A percentile compares a stretch with the other conserved stretches of the same genome.
Evolutionary conservation across 2,329 filamentous ascomycete species (phyloP).

Genomic region (Lithohypha guttulata): DNA sequence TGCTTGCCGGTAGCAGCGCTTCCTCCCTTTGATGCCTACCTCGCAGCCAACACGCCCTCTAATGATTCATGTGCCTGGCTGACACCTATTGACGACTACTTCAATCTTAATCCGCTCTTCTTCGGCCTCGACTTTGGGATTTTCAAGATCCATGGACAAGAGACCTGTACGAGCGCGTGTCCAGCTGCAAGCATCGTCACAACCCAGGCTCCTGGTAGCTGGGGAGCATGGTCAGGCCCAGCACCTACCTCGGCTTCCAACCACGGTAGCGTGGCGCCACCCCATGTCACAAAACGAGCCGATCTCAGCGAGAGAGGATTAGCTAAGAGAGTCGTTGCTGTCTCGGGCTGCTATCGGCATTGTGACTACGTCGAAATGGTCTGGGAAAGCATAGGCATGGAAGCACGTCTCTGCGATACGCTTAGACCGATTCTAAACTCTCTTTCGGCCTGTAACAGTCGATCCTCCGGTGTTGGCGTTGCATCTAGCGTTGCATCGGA

Average conservation of each 20-base stretch:
- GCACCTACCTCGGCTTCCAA: neutral
- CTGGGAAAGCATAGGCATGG: slow-evolving; percentile 1
- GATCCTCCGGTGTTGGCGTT: too few species aligned
- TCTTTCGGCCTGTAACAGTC: too few species aligned
- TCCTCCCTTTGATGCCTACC: slow-evolving; percentile 11
- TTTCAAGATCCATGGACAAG: slow-evolving; percentile 32
- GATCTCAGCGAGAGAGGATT: neutral
- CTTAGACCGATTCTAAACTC: too few species aligned
- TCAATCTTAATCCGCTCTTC: slow-evolving; percentile 50
- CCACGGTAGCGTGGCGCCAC: too few species aligned
- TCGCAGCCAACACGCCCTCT: slow-evolving; percentile 11
- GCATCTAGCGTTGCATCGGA: too few species aligned
- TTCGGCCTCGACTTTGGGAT: slow-evolving; percentile 56
- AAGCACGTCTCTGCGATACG: neutral
- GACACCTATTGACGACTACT: slow-evolving; percentile 37
- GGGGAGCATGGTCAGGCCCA: neutral
- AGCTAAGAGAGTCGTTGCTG: neutral
- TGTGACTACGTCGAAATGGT: neutral
- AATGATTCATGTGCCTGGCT: slow-evolving; percentile 12
- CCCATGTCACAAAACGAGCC: slow-evolving; percentile 6
- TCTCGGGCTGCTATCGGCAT: neutral
- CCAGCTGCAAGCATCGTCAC: neutral
- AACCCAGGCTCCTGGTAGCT: neutral
- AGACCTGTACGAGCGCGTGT: slow-evolving; percentile 14
- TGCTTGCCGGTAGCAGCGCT: slow-evolving; percentile 28